Conservation (phyloP, 2,329 filamentous ascomycete genomes). For the Nemania abortiva region DNA sequence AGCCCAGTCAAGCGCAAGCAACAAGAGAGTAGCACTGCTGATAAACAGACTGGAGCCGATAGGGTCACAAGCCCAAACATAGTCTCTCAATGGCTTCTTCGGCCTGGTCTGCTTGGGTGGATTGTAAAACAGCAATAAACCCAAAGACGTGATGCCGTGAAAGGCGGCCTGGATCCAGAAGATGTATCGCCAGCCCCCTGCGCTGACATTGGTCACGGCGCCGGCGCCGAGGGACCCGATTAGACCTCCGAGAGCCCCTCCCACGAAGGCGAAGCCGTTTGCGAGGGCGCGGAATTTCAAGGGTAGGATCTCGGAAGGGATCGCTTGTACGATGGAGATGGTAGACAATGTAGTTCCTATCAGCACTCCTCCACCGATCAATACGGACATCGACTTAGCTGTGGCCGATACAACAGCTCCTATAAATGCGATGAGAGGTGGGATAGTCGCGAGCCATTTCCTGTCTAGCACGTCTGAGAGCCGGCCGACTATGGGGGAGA, state of each 20-base stretch:
- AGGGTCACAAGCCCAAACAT: constrained; percentile 62
- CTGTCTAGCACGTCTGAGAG: constrained; percentile 68
- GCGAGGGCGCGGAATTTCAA: constrained; percentile 68
- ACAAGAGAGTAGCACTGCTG: constrained; percentile 57
- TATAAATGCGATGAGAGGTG: constrained; percentile 65
- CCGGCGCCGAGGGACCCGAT: constrained; percentile 64
- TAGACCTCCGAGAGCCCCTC: constrained; percentile 64
- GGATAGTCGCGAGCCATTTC: constrained; percentile 64
- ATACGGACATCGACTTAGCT: constrained; percentile 66
- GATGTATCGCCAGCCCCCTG: constrained; percentile 66
- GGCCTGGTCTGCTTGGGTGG: constrained; percentile 55
- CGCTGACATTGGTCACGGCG: constrained; percentile 61
- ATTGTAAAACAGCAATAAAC: constrained; percentile 62
- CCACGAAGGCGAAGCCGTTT: constrained; percentile 65
- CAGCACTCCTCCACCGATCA: constrained; percentile 69
- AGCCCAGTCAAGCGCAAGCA: constrained; percentile 61
- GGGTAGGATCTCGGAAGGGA: constrained; percentile 68
- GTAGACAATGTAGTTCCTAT: constrained; percentile 67
- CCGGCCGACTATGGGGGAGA: constrained; percentile 67
- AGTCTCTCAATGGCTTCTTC: constrained; percentile 55
- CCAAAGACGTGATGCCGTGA: constrained; percentile 61
- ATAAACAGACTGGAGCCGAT: constrained; percentile 61
- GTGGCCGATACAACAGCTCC: constrained; percentile 67
- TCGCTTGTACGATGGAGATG: constrained; percentile 67
- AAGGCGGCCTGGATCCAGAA: constrained; percentile 71